Percentiles rank a stretch among this genome's conserved stretches.
Conservation (phyloP, 768 basidiomycete species). For the Trametes cubensis region DNA sequence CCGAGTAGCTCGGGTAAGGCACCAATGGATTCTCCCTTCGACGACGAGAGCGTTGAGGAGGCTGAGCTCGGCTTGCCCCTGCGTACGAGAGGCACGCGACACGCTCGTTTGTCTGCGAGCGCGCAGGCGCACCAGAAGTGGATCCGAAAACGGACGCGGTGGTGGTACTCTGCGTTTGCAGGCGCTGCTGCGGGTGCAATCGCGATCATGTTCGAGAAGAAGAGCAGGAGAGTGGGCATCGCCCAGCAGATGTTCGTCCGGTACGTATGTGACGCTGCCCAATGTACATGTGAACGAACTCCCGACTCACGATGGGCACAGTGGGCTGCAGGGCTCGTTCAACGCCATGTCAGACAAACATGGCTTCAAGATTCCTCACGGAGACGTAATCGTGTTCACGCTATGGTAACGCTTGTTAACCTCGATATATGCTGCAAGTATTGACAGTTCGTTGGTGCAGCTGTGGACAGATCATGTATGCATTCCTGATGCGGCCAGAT, state of each 20-base stretch:
- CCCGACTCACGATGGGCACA: constrained; percentile 30
- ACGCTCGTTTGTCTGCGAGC: constrained; percentile 59
- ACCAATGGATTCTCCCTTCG: constrained; percentile 21
- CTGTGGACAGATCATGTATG: constrained; percentile 87
- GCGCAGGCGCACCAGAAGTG: constrained; percentile 65
- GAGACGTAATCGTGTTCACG: constrained; percentile 80
- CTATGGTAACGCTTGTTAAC: constrained; percentile 53
- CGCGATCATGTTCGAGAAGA: constrained; percentile 79
- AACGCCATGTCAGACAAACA: constrained; percentile 73
- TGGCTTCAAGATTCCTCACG: constrained; percentile 76
- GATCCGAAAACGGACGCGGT: constrained; percentile 64
- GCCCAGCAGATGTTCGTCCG: constrained; percentile 91
- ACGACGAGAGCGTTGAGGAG: constrained; percentile 27
- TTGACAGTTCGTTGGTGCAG: constrained; percentile 37
- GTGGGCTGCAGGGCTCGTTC: constrained; percentile 89
- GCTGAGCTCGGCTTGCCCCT: constrained; percentile 18
- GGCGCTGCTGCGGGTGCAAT: constrained; percentile 74
- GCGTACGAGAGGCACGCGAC: constrained; percentile 25
- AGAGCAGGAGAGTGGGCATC: constrained; percentile 61
- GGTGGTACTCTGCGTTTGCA: constrained; percentile 82
- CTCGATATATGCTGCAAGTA: not conserved
- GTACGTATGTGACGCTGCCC: constrained; percentile 41
- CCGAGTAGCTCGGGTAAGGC: not conserved
- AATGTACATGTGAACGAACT: not conserved
- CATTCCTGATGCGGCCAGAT: constrained; percentile 75